Percentiles rank a stretch among this genome's conserved stretches.
Conservation (phyloP, 2,329 filamentous ascomycete species). For the Eutypa lata region DNA sequence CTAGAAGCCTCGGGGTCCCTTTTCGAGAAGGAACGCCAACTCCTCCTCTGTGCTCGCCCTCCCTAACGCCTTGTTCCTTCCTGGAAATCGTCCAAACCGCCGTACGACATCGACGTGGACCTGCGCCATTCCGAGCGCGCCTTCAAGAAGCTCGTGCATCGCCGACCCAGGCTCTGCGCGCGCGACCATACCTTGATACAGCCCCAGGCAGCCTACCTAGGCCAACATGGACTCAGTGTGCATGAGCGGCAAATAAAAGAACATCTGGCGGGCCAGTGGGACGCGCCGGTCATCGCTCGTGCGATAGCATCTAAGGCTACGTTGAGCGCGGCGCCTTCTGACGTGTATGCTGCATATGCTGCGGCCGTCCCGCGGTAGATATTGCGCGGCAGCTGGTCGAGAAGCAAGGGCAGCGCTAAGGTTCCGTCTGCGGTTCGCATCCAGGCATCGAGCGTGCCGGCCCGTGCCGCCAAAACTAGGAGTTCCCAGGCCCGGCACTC, state of each 20-base stretch:
- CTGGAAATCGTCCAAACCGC: slow-evolving; percentile 20
- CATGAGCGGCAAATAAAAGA: slow-evolving; percentile 34
- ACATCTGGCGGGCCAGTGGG: slow-evolving; percentile 12
- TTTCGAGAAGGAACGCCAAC: slow-evolving; percentile 12
- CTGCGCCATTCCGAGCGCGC: slow-evolving; percentile 6
- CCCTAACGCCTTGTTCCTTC: slow-evolving; percentile 15
- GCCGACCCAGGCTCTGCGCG: slow-evolving; percentile 11
- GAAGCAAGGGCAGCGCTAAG: slow-evolving; percentile 5
- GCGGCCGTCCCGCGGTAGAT: slow-evolving; percentile 1
- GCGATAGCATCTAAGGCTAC: slow-evolving; percentile 5
- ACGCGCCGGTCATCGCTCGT: slow-evolving; percentile 3
- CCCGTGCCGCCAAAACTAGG: slow-evolving; percentile 3
- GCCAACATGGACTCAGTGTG: slow-evolving; percentile 31
- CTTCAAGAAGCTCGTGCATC: slow-evolving; percentile 4
- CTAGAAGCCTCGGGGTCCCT: slow-evolving; percentile 16
- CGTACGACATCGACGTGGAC: slow-evolving; percentile 11
- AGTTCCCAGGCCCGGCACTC: slow-evolving; percentile 4
- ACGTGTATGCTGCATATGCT: background rate
- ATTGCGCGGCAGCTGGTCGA: slow-evolving; percentile 10
- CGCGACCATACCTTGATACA: slow-evolving; percentile 18
- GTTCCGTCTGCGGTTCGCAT: slow-evolving; percentile 1
- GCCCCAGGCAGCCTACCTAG: slow-evolving; percentile 23
- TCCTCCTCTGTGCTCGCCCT: slow-evolving; percentile 19
- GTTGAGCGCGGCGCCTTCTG: slow-evolving; percentile 2
- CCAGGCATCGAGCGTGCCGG: slow-evolving; percentile 3